Conservation (phyloP, 2,329 filamentous ascomycete genomes). For the Aspergillus ibericus region DNA sequence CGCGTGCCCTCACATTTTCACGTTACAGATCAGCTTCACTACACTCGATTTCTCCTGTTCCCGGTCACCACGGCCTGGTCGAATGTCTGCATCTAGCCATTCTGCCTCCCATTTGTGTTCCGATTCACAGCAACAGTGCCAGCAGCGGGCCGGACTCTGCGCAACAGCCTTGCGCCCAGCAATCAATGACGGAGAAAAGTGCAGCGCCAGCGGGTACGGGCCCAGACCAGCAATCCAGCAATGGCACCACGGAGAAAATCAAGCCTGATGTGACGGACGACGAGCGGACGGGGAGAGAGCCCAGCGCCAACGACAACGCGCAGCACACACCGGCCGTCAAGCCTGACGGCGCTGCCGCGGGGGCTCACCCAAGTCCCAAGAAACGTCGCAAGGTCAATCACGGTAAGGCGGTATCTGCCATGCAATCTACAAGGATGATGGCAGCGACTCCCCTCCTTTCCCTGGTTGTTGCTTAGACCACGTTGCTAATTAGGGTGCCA, state of each 20-base stretch:
- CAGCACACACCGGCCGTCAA: conserved; percentile 31
- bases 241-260: conserved; percentile 28
- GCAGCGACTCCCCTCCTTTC: conserved; percentile 14
- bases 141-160: conserved; percentile 22
- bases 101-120: conserved; percentile 21
- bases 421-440: conserved; percentile 28
- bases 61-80: conserved; percentile 6
- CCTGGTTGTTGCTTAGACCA: conserved; percentile 17
- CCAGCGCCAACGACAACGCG: conserved; percentile 30
- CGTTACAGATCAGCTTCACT: conserved; percentile 14
- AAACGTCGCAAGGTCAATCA: conserved; percentile 89
- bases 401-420: conserved; percentile 58
- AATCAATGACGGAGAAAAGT: conserved; percentile 34
- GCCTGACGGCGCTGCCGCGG: conserved; percentile 33
- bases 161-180: conserved; percentile 25
- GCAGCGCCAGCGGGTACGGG: conserved; percentile 23
- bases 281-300: conserved; percentile 28
- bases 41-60: conserved; percentile 5
- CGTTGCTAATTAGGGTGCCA: conserved; percentile 27
- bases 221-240: conserved; percentile 30
- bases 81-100: conserved; percentile 32
- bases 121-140: conserved; percentile 14
- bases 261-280: conserved; percentile 19
- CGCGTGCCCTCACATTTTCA: conserved; percentile 15
- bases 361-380: conserved; percentile 61